Conservation (phyloP, 2,329 filamentous ascomycete species). For the Mollisia scopiformis region DNA sequence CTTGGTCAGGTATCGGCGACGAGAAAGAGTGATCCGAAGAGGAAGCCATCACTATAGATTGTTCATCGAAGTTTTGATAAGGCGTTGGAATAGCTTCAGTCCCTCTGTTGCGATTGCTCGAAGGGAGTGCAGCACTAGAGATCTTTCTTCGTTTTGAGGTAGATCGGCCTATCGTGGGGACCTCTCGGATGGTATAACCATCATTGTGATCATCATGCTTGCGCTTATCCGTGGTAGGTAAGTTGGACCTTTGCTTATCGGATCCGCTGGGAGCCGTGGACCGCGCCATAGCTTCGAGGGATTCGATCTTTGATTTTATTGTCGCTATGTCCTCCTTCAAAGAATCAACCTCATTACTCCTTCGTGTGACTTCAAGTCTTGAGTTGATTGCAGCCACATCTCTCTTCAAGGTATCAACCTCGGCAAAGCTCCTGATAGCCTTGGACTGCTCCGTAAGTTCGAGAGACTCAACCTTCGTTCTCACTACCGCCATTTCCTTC, state of each 20-base stretch:
- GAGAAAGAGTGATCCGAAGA: background rate
- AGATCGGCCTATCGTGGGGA: background rate
- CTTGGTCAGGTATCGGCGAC: background rate
- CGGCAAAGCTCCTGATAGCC: too few species aligned
- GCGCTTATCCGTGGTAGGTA: background rate
- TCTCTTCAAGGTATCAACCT: constrained; percentile 31
- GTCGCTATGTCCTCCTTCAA: constrained; percentile 28
- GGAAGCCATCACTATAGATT: background rate
- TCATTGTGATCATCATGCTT: background rate
- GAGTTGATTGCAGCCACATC: too few species aligned
- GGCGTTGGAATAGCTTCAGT: background rate
- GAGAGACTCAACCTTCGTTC: constrained; percentile 15
- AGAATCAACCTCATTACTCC: constrained; percentile 31
- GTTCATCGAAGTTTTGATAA: background rate
- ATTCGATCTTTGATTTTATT: constrained; percentile 24
- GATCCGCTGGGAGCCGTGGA: background rate
- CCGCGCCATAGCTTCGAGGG: constrained; percentile 11
- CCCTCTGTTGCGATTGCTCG: background rate
- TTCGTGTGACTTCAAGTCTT: too few species aligned
- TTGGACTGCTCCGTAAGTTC: constrained; percentile 9
- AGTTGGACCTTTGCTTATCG: background rate
- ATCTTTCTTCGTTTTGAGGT: background rate
- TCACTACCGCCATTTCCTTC: constrained; percentile 25
- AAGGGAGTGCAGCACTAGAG: background rate
- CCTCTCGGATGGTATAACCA: background rate